phyloP scores from a whole-genome alignment of 768 basidiomycete species.

The Russula virescens region DNA sequence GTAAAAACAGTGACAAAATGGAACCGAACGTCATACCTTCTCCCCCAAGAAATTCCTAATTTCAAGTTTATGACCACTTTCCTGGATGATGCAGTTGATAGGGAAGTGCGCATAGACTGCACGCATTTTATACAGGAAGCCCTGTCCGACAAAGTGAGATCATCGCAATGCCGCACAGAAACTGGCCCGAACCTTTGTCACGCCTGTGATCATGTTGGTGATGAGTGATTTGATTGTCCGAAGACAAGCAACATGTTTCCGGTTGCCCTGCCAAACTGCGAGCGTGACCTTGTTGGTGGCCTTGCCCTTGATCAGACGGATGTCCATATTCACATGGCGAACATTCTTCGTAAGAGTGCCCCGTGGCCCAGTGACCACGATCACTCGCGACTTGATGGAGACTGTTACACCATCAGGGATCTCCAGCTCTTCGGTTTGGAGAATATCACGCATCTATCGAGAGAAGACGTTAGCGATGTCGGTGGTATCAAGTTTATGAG shows the following conservation, averaged over 20 bases:
- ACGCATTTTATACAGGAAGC: conserved; percentile 99
- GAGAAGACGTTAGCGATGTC: conserved; percentile 24
- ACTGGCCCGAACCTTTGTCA: conserved; percentile 67
- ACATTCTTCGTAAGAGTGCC: conserved; percentile 90
- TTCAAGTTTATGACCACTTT: conserved; percentile 64
- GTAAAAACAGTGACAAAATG: neutral
- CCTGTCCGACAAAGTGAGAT: conserved; percentile 41
- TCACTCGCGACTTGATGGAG: conserved; percentile 82
- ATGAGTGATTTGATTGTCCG: conserved; percentile 94
- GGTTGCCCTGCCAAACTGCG: conserved; percentile 95
- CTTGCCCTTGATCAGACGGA: conserved; percentile 77
- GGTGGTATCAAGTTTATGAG: conserved; percentile 30
- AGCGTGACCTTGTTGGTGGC: conserved; percentile 68
- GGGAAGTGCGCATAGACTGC: conserved; percentile 99
- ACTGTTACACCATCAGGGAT: conserved; percentile 84
- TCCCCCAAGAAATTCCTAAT: conserved; percentile 96
- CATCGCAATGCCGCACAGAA: neutral
- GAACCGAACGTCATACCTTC: conserved; percentile 51
- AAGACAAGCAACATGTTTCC: conserved; percentile 98
- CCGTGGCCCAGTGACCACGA: conserved; percentile 88
- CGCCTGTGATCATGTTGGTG: conserved; percentile 96
- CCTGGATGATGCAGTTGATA: conserved; percentile 95
- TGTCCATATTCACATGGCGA: conserved; percentile 92
- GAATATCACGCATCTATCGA: conserved; percentile 82
- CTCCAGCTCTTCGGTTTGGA: conserved; percentile 88